Base-by-base conservation (phyloP, 345 rosid species). In the Euphorbia tirucalli region DNA sequence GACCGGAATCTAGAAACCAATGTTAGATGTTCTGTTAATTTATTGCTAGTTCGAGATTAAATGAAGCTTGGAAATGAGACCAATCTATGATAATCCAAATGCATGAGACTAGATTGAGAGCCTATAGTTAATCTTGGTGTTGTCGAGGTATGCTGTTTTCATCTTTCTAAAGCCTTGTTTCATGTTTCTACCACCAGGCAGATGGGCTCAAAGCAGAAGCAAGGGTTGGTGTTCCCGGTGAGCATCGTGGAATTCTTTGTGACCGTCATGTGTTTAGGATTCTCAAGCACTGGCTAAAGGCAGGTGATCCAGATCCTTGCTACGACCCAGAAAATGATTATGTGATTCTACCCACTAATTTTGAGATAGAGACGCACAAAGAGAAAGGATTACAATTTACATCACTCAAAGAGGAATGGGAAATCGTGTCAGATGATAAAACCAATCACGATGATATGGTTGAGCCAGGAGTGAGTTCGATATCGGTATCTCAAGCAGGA, bases 171-270 rank as follows among this genome's bases (percentile, higher is more conserved):
- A 65, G 25, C 25, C 44, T 31, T 61, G 14, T 13, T 27, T 28
- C 22, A 28, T 37, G 41, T 62, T 46, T 54, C 18, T 37, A 31
- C 13, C 70, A 72, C 15, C 81, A 92, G 98, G 98, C 95, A 7
- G 98, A 94, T 75, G 98, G 95, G 78, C 91, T 94, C 25, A 79
- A 86, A 69, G 97, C 98, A 31, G 97, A 85, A 80, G 98, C 96
- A 46, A 87, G 97, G 78, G 95, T 94, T 44, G 98, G 91, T 69
- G 88, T 95, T 30, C 97, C 98, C 0, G 97, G 91, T 48, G 97
- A 94, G 80, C 98, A 94, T 82, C 73, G 97, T 14, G 97, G 96
- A 67, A 90, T 94, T 68, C 91, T 94, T 46, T 79, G 89, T 25
- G 97, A 95, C 43, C 99, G 83, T 78, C 99, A 87, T 50, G 86